Base-by-base conservation (phyloP, 1,284 basidiomycete genomes). In the Mycosarcoma mackinlayi region DNA sequence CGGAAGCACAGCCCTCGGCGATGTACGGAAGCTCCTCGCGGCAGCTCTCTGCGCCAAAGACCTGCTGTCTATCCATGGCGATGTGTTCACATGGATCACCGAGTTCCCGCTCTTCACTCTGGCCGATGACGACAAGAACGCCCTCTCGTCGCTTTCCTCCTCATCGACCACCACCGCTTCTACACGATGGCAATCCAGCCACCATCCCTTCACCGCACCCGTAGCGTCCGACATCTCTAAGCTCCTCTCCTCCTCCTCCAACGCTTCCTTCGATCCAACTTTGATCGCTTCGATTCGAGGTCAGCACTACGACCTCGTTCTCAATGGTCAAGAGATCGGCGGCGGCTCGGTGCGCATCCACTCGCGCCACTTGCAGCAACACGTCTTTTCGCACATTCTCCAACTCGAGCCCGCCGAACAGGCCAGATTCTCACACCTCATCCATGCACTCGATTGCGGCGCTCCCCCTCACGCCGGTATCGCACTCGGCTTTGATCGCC, bases 131-230 rank as follows among this genome's bases (percentile, higher is more conserved):
- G 94, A 96, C 85, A 96, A 96, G 85, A 89, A 90, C 31, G 88
- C 90, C 79, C 85, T 94, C 44, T 89, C 92, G 4, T 28, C 47
- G 0, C 46, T 61, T 18, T 64, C 59, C 19, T 62, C 65, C 6
- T 33, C 37, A 18, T 63, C 64, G n/a, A 58, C 58, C 10, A 25
- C 38, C 35, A 21, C 16, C 6, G 13, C 53, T 0, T 18, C 38
- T 1, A 46, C 58, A 8, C 87, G 93, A 71, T 95, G 92, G 91
- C 90, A 91, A 68, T 91, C 91, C 70, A 89, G 92, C 2, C 94
- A 97, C 79, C 94, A 97, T 83, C 94, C 94, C 1, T 97, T 97
- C 84, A 97, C 94, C 11, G 93, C 94, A 6, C 94, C 94, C n/a
- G 91, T 94, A 87, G 90, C 87, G 84, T 87, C 92, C 80, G 94